phyloP scores from a whole-genome alignment of 2,329 filamentous ascomycete species.

The Clonostachys rhizophaga region DNA sequence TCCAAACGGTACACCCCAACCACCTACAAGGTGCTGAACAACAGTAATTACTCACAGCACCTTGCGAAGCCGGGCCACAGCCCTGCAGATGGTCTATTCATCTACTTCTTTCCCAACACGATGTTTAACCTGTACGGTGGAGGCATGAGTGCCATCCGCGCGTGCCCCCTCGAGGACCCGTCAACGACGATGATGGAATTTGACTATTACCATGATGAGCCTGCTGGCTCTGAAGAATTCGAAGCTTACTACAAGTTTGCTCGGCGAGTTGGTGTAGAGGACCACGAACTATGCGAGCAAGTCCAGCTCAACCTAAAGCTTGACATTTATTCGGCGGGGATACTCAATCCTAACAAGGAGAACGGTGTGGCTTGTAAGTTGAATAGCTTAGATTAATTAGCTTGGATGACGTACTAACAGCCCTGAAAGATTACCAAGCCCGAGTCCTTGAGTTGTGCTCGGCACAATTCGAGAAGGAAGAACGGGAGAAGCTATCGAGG shows the following conservation, averaged over 20 bases:
- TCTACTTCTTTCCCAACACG: slow-evolving; percentile 53
- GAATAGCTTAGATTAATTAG: background rate
- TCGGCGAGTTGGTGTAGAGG: background rate
- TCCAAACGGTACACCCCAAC: slow-evolving; percentile 48
- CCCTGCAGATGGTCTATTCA: slow-evolving; percentile 46
- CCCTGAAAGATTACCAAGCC: background rate
- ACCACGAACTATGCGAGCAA: background rate
- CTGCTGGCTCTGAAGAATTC: background rate
- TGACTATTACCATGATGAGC: background rate
- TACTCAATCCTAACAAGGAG: background rate
- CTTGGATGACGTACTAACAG: background rate
- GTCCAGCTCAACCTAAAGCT: background rate
- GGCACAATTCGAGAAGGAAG: background rate
- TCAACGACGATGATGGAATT: slow-evolving; percentile 45
- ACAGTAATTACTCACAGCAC: slow-evolving; percentile 50
- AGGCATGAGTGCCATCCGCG: slow-evolving; percentile 51
- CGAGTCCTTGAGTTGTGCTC: background rate
- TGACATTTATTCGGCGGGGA: background rate
- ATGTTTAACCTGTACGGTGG: slow-evolving; percentile 54
- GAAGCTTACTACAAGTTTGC: background rate
- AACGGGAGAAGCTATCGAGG: background rate
- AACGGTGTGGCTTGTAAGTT: background rate
- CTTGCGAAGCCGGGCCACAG: slow-evolving; percentile 44
- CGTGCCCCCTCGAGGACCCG: slow-evolving; percentile 44
- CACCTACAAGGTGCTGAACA: slow-evolving; percentile 49